Evolutionary conservation across 805 yeast species (phyloP).

Genomic region (Lachancea fermentati): DNA sequence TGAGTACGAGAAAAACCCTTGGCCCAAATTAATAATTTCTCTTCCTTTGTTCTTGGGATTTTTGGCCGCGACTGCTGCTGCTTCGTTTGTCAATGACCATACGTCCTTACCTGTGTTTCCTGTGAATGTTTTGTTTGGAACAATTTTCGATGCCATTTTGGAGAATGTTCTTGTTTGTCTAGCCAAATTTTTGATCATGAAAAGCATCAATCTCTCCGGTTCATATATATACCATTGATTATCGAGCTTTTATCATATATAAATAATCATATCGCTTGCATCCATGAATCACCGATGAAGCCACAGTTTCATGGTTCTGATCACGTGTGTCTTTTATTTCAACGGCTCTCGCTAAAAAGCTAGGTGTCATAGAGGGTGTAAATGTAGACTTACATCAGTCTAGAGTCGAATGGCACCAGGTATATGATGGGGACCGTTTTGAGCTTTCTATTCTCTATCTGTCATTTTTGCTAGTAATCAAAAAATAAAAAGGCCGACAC

Average conservation of each 20-base stretch:
- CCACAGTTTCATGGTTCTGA: background rate
- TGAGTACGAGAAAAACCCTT: constrained; percentile 93
- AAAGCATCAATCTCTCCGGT: background rate
- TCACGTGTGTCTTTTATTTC: background rate
- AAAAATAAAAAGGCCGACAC: constrained; percentile 1
- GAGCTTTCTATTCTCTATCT: too few species aligned
- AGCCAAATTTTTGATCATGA: constrained; percentile 9
- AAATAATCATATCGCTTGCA: background rate
- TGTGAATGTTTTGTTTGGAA: constrained; percentile 47
- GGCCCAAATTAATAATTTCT: constrained; percentile 85
- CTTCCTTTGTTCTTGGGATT: constrained; percentile 51
- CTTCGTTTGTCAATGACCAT: constrained; percentile 92
- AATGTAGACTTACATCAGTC: too few species aligned
- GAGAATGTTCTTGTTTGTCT: constrained; percentile 13
- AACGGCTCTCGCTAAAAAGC: too few species aligned
- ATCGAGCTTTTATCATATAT: background rate
- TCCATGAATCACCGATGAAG: background rate
- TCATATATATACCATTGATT: background rate
- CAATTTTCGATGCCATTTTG: constrained; percentile 13
- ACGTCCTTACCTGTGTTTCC: constrained; percentile 72
- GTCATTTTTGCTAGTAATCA: background rate
- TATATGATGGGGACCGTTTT: too few species aligned
- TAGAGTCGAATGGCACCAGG: too few species aligned
- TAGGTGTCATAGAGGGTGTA: too few species aligned
- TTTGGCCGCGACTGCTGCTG: constrained; percentile 76